Conservation (phyloP, 2,329 filamentous ascomycete species). For the Pseudovirgaria hyperparasitica region DNA sequence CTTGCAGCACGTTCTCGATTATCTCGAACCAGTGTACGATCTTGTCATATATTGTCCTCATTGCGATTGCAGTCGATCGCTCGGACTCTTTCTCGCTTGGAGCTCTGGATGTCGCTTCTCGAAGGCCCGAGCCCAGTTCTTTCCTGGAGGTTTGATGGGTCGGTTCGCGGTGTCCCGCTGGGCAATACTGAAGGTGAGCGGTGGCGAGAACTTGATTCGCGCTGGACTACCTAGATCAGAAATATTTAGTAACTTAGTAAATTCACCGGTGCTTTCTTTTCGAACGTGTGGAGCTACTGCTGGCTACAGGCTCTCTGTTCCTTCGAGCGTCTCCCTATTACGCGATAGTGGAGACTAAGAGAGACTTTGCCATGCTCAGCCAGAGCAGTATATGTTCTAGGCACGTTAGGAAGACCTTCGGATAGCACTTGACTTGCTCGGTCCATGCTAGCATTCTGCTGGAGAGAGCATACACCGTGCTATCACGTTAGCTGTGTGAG, state of each 20-base stretch:
- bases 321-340: too few relatives aligned
- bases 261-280: slow-evolving; percentile 11
- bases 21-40: slow-evolving; percentile 5
- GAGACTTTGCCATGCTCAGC: too few relatives aligned
- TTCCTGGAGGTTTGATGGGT: slow-evolving; percentile 6
- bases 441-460: too few relatives aligned
- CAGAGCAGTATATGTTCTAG: too few relatives aligned
- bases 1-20: slow-evolving; percentile 4
- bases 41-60: slow-evolving; percentile 7
- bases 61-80: slow-evolving; percentile 8
- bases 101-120: slow-evolving; percentile 9
- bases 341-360: too few relatives aligned
- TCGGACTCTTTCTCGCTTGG: slow-evolving; percentile 7
- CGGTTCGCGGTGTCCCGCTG: slow-evolving; percentile 3
- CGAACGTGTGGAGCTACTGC: too few relatives aligned
- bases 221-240: slow-evolving; percentile 4
- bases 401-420: too few relatives aligned
- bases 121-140: slow-evolving; percentile 9
- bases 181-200: slow-evolving; percentile 4
- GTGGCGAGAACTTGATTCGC: slow-evolving; percentile 6
- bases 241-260: slow-evolving; percentile 7
- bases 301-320: too few relatives aligned
- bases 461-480: too few relatives aligned
- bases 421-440: too few relatives aligned
- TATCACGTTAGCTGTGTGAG: too few relatives aligned